Evolutionary conservation across 495 filamentous ascomycete species (phyloP).

Genomic region (Penicillium parvum): DNA sequence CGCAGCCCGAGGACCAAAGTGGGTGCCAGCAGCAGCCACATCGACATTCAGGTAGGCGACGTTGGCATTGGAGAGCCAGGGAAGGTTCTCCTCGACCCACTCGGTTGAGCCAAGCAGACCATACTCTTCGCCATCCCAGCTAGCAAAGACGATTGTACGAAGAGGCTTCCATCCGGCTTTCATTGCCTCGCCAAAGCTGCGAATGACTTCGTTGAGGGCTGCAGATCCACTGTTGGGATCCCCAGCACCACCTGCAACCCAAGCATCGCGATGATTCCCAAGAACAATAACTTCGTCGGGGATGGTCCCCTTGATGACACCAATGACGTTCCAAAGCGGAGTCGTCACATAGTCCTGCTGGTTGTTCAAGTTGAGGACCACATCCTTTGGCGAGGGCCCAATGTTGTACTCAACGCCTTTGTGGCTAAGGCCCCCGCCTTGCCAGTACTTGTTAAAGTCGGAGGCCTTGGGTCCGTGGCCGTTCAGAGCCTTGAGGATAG

Average conservation of each 20-base stretch:
- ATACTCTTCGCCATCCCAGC: slow-evolving; percentile 76
- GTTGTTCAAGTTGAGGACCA: slow-evolving; percentile 79
- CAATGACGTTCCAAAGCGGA: slow-evolving; percentile 92
- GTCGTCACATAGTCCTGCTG: slow-evolving; percentile 86
- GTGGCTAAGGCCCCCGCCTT: slow-evolving; percentile 68
- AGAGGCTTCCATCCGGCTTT: slow-evolving; percentile 80
- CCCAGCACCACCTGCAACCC: slow-evolving; percentile 82
- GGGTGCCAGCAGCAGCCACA: slow-evolving; percentile 51
- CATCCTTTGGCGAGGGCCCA: slow-evolving; percentile 73
- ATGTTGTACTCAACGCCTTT: slow-evolving; percentile 89
- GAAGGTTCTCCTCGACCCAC: slow-evolving; percentile 79
- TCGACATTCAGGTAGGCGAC: slow-evolving; percentile 74
- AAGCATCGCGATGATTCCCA: slow-evolving; percentile 96
- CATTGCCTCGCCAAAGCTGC: slow-evolving; percentile 73
- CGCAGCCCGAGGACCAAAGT: slow-evolving; percentile 47
- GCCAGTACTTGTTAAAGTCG: slow-evolving; percentile 70
- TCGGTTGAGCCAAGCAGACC: slow-evolving; percentile 66
- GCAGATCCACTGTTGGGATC: slow-evolving; percentile 89
- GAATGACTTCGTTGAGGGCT: slow-evolving; percentile 79
- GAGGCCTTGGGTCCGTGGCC: slow-evolving; percentile 76
- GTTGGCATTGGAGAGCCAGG: slow-evolving; percentile 72
- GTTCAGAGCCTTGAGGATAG: slow-evolving; percentile 83
- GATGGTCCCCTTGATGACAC: slow-evolving; percentile 87
- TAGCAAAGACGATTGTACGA: slow-evolving; percentile 71
- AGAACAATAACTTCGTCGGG: slow-evolving; percentile 81